phyloP scores from a whole-genome alignment of 75 land plant species.

The Sequoia sempervirens region DNA sequence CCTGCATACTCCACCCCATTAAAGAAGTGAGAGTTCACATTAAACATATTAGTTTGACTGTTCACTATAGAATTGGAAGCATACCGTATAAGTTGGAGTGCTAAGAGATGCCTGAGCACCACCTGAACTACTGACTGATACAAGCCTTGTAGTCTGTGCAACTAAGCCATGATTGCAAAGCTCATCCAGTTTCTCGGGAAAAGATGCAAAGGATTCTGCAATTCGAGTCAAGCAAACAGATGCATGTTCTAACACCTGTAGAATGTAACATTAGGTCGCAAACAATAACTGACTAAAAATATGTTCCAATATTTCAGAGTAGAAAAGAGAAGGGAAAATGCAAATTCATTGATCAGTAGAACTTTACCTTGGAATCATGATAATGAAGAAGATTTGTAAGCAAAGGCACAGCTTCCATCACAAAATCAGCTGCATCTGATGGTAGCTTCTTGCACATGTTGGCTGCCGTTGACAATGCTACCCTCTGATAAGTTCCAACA shows the following conservation, averaged over 20 bases:
- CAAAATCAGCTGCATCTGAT: constrained; percentile 92
- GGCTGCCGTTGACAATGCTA: constrained; percentile 95
- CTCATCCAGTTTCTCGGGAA: constrained; percentile 81
- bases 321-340: constrained; percentile 1
- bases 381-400: constrained; percentile 94
- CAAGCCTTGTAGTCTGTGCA: constrained; percentile 77
- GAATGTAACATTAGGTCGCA: background rate
- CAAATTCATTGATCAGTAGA: constrained; percentile 10
- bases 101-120: constrained; percentile 89
- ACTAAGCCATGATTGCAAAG: constrained; percentile 95
- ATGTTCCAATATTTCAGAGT: background rate
- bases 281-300: background rate
- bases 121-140: constrained; percentile 74
- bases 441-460: constrained; percentile 97
- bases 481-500: constrained; percentile 53
- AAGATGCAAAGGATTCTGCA: constrained; percentile 87
- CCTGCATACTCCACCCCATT: constrained; percentile 42
- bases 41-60: background rate
- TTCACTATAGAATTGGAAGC: background rate
- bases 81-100: constrained; percentile 90
- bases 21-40: background rate
- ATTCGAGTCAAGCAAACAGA: constrained; percentile 94
- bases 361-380: constrained; percentile 73
- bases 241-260: constrained; percentile 95
- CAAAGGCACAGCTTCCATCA: constrained; percentile 93